Evolutionary conservation across 1,284 basidiomycete genomes (phyloP), one percentile per base, ranked within the genome.

Genomic region (Athelia psychrophila): DNA sequence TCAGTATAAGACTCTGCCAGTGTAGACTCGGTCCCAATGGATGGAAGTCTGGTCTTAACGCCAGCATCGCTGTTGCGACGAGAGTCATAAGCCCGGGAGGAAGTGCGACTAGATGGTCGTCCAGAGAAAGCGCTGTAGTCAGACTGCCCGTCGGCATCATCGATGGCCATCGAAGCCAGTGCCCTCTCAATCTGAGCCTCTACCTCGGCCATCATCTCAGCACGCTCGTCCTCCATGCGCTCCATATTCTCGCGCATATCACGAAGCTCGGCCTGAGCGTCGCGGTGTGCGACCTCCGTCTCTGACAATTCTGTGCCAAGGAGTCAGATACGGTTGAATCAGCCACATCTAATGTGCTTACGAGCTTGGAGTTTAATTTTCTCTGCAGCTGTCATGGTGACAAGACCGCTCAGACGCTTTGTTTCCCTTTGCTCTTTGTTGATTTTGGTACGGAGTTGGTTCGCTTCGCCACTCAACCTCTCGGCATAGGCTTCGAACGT

Each of bases 401-500:
- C 83, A 49, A 92, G 74, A 42, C 88, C 88, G 54, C 85, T 91
- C 58, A 94, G 69, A 50, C 91, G 74, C 68, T 86, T 90, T 36
- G 89, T 91, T 72, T 94, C 91, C 55, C 84, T 75, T 67, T 94
- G 90, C 69, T 94, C 91, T 72, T 89, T 92, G 67, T 88, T 89
- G 64, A 94, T 91, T 73, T 93, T 93, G 40, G 80, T 66, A 51
- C 91, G 76, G 53, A 94, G 72, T 53, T 93, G 91, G 46, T 80
- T 83, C 25, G 92, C 92, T 69, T 94, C 91, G 22, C 78, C 80
- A 60, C 90, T 92, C 44, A 94, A 75, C 65, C 91, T 91, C 73
- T 94, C 92, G n/a, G 92, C 92, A 61, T 94, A 92, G 69, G 89
- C 86, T 68, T 94, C 91, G 59, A 94, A 94, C 23, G 90, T 90